Base-by-base conservation (phyloP, 176 grass and related monocot genomes). In the Elaeis guineensis region DNA sequence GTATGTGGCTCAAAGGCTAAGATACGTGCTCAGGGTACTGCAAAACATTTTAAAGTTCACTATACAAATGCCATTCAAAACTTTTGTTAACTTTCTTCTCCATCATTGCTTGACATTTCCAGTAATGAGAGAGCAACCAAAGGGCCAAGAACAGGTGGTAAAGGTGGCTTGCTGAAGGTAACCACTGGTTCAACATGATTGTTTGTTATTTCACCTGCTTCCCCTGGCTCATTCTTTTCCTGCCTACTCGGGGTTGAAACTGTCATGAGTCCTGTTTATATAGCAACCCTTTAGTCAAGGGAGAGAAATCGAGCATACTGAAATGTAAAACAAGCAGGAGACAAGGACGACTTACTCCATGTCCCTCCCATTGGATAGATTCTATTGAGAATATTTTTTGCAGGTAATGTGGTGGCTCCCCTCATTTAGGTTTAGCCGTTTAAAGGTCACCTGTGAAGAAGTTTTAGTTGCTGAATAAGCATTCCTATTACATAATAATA, bases 121-220 rank as follows among this genome's bases (percentile, higher is more conserved):
- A 82, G 73, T 53, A 94, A 59, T 18, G 74, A 88, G 54, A 82
- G 53, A 26, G 62, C 14, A 55, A 82, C 39, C 56, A 85, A 18
- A 2, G 84, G 77, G 24, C 89, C 89, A 32, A 94, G 59, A 70
- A 76, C 74, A 11, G 89, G 89, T 19, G 89, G 89, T 74, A 84
- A 62, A 25, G 69, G 70, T 17, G 87, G 89, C 11, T 77, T 72
- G 74, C 69, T 69, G 20, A 85, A 84, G 16, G 89, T 77, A 32
- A 88, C 80, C 19, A 83, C 57, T 15, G 80, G 85, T 49, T 80
- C 78, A 3, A 52, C 39, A 3, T 81, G 49, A 62, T 84, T 78
- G 49, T 86, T 72, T 35, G 74, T 79, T 21, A 55, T 0, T 24
- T 60, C 49, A 17, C 28, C 26, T 21, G 52, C 58, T 21, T 75